Evolutionary conservation across 768 basidiomycete genomes (phyloP), one percentile per base, ranked within the genome.

Genomic region (Boletus huronensis): DNA sequence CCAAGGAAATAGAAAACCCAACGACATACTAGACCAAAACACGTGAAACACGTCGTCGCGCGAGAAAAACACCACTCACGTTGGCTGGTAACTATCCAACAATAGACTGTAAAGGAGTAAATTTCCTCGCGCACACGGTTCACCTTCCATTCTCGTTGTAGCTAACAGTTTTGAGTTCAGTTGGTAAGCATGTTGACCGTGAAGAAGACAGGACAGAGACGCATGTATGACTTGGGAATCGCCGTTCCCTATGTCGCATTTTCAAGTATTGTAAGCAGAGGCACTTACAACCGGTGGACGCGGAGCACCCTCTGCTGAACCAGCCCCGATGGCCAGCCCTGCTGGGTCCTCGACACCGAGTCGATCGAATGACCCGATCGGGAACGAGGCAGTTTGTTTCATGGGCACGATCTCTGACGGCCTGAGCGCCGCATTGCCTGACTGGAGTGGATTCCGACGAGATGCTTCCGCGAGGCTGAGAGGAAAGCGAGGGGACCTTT

Each of bases 201-300:
- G 57, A 50, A 52, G 35, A 45, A 44, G 55, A 58, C 41, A 58
- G 36, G 50, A 49, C 17, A 61, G 53, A 43, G 51, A 56, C 36
- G 45, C 35, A 48, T 58, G 50, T 40, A 44, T 4, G 48, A 34
- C 32, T 55, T 46, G 16, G 38, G 44, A 31, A 43, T 53, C 42
- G 53, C n/a, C 42, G 51, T 35, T 55, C 60, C 53, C 54, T 49
- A 47, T 53, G 49, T 43, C 36, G 53, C 23, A 50, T 38, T 46
- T 43, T 54, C 52, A 53, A 51, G 57, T 32, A 59, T 53, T 34
- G 61, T 51, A 58, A 57, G 58, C 53, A 54, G 62, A 66, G 52
- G 63, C 46, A 66, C 67, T 68, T 53, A 68, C 67, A 52, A 32
- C 63, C 53, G 52, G 61, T 52, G 44, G 46, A 56, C 51, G 57